Conservation (phyloP, 2,329 filamentous ascomycete genomes). For the Macrophomina tecta region DNA sequence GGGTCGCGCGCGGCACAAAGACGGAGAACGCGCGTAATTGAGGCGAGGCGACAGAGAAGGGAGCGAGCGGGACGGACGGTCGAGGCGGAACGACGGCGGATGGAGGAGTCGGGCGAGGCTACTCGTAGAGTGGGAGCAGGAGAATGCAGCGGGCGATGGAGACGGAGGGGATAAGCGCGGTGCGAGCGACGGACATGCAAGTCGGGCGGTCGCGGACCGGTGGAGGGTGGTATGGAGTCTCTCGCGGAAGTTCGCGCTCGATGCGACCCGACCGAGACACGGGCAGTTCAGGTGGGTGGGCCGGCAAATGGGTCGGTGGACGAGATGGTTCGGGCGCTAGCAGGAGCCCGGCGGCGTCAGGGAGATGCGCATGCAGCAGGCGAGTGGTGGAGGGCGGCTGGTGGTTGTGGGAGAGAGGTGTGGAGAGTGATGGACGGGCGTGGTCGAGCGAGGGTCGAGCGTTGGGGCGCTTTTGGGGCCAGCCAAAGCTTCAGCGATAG, state of each 20-base stretch:
- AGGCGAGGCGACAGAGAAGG: slow-evolving; percentile 26
- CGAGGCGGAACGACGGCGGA: slow-evolving; percentile 2
- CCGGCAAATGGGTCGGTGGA: neutral
- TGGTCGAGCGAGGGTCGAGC: slow-evolving; percentile 22
- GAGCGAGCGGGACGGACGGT: slow-evolving; percentile 9
- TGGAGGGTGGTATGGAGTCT: slow-evolving; percentile 6
- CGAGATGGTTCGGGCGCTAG: slow-evolving; percentile 17
- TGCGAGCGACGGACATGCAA: neutral
- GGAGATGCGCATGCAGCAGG: slow-evolving; percentile 23
- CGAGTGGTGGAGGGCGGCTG: slow-evolving; percentile 11
- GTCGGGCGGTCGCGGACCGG: neutral
- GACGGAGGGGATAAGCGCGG: slow-evolving; percentile 2
- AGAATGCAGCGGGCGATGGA: slow-evolving; percentile 19
- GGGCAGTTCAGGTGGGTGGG: slow-evolving; percentile 10
- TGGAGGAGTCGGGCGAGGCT: neutral
- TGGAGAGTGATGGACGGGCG: slow-evolving; percentile 24
- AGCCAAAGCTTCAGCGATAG: slow-evolving; percentile 26
- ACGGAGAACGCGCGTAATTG: slow-evolving; percentile 18
- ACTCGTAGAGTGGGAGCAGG: slow-evolving; percentile 5
- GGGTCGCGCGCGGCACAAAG: slow-evolving; percentile 24
- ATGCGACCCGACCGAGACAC: slow-evolving; percentile 28
- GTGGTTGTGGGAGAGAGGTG: slow-evolving; percentile 13
- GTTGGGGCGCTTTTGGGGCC: slow-evolving; percentile 25
- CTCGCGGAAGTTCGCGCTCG: slow-evolving; percentile 16
- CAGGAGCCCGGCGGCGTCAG: slow-evolving; percentile 10